A percentile compares a stretch with the other conserved stretches of the same genome.
These are phyloP conservation scores for Sarocladium brachiariae DNA, from an alignment of 2,329 filamentous ascomycete species.

Conservation along the genomic window DNA sequence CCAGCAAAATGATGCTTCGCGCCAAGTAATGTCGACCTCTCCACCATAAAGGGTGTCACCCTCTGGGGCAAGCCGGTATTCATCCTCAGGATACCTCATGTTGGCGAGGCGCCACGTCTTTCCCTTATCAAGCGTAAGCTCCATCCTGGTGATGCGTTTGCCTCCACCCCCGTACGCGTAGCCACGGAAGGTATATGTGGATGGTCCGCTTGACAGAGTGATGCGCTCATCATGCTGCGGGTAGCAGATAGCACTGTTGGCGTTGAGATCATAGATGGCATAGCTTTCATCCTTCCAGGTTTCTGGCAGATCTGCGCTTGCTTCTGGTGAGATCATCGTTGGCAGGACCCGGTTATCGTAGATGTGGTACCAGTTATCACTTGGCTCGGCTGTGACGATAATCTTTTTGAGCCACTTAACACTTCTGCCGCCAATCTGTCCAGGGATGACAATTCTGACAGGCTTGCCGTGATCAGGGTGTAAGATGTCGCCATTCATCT, in stretches of 20 bases:
- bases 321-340: slow-evolving; percentile 77
- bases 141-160: slow-evolving; percentile 73
- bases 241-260: slow-evolving; percentile 75
- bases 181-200: slow-evolving; percentile 61
- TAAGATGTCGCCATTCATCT: slow-evolving; percentile 44
- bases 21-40: slow-evolving; percentile 70
- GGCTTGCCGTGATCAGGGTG: slow-evolving; percentile 46
- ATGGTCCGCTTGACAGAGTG: slow-evolving; percentile 35
- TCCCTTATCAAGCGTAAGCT: slow-evolving; percentile 77
- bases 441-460: slow-evolving; percentile 37
- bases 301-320: slow-evolving; percentile 62
- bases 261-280: slow-evolving; percentile 85
- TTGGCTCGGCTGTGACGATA: slow-evolving; percentile 54
- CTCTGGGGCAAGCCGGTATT: slow-evolving; percentile 59
- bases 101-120: slow-evolving; percentile 71
- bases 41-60: slow-evolving; percentile 66
- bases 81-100: slow-evolving; percentile 78
- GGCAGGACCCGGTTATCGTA: slow-evolving; percentile 89
- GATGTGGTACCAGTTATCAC: slow-evolving; percentile 92
- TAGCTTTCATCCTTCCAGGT: slow-evolving; percentile 89
- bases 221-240: slow-evolving; percentile 66
- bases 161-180: slow-evolving; percentile 89
- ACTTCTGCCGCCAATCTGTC: slow-evolving; percentile 41
- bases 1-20: slow-evolving; percentile 83
- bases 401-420: slow-evolving; percentile 48